Evolutionary conservation across 116 monocot genomes (phyloP), one percentile per base, ranked within the genome.

Genomic region (Zostera marina): DNA sequence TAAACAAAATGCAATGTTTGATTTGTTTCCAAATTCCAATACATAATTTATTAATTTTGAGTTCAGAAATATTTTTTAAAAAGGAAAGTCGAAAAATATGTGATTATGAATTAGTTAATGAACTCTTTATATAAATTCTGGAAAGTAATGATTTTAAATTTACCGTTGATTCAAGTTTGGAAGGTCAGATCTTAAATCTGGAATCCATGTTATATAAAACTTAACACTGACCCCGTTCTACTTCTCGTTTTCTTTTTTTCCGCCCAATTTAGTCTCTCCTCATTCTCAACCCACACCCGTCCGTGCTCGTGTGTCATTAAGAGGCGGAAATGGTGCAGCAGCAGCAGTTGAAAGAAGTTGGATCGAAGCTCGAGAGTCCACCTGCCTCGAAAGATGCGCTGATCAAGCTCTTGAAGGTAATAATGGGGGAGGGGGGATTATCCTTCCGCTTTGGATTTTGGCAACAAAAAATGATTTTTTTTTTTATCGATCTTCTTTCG

Each of bases 281-380:
- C 21, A 17, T 20, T 17, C 59, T 42, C 17, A 14, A 10, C 32
- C 0, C 22, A 38, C 9, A 0, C 59, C 41, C 20, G 1, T 0
- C 19, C 1, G 4, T 20, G 7, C 49, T 51, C 9, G 49, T 51
- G 49, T 20, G 42, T 20, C 11, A n/a, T 40, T 9, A 38, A 4
- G 62, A 41, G 49, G n/a, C 44, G 43, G 70, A 20, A 47, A 96
- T 96, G 96, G 85, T 82, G 64, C 78, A 44, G 61, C 77, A 78
- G 73, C 73, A 81, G 76, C 88, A 84, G 76, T 73, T 93, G 58
- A 70, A 54, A 65, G 90, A 96, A 41, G 69, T 89, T 47, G 96
- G 96, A 52, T 75, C 63, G 47, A 89, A 85, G 79, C 72, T 96
- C 42, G 71, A 79, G 74, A 72, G 22, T 61, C 76, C 74, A 40